Base-by-base conservation (phyloP, 2,329 filamentous ascomycete genomes). In the Trichoderma sp. region DNA sequence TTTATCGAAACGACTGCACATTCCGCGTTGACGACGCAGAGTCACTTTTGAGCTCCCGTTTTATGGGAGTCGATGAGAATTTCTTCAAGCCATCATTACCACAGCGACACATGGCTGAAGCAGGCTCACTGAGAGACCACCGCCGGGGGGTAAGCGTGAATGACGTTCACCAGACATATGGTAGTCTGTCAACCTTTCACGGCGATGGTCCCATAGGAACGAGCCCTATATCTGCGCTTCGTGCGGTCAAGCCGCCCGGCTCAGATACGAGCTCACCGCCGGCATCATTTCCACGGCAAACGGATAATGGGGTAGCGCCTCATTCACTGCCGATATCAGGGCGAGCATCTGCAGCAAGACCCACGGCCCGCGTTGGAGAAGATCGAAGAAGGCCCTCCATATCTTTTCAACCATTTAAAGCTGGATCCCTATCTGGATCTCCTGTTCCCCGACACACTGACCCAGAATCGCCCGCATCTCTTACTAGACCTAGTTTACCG, bases 321-420 rank as follows among this genome's bases (percentile, higher is more conserved):
- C 84, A 86, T 74, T 89, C 88, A 4, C 77, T 89, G 58, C 88
- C 88, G n/a, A 86, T 87, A 18, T 77, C 81, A 7, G 80, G 78
- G n/a, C 77, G 80, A 18, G 71, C 75, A 6, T 74, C 77, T 15
- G 71, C 79, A 28, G 72, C 77, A 26, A 80, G 82, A 30, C 82
- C 81, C 14, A 75, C 81, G 1, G 73, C 84, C 53, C 84, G 85
- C 64, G 82, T 81, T 15, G 81, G 91, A 24, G 86, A 92, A 57
- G 84, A 83, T 26, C 77, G 86, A 68, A 88, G 94, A 76, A 89
- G 94, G 68, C 91, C 93, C 7, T 98, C 94, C 0, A 89, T 97
- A 26, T 97, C 93, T 0, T 97, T 98, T 77, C 93, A 97, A 76
- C 95, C 95, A 0, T 99, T 99, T 85, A 99, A 99, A 82, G 93